phyloP scores from a whole-genome alignment of 2,329 filamentous ascomycete species.

The Simplicillium sp. region DNA sequence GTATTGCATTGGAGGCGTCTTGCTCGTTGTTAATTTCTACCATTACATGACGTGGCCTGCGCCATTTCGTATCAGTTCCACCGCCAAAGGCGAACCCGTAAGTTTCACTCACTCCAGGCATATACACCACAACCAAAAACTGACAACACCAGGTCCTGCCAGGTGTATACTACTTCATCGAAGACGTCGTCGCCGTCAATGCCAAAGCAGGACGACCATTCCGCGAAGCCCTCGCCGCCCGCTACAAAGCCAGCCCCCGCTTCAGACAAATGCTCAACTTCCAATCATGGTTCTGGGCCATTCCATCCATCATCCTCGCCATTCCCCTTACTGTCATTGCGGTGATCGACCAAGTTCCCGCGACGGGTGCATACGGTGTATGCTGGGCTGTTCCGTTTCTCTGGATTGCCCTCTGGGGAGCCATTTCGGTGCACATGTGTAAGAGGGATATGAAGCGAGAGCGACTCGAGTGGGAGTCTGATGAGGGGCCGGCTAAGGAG shows the following conservation, averaged over 20 bases:
- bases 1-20: conserved; percentile 32
- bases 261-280: conserved; percentile 30
- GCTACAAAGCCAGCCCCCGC: conserved; percentile 29
- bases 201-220: conserved; percentile 42
- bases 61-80: conserved; percentile 55
- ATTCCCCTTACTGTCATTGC: conserved; percentile 24
- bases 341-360: conserved; percentile 22
- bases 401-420: conserved; percentile 23
- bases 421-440: conserved; percentile 24
- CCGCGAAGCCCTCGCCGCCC: conserved; percentile 29
- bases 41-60: conserved; percentile 31
- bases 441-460: conserved; percentile 26
- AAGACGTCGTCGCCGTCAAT: conserved; percentile 60
- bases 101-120: not conserved
- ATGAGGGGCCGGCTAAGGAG: conserved; percentile 5
- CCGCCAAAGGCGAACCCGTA: conserved; percentile 41
- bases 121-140: not conserved
- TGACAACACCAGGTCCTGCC: conserved; percentile 37
- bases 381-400: conserved; percentile 30
- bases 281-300: conserved; percentile 30
- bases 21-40: conserved; percentile 26
- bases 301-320: conserved; percentile 26
- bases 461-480: conserved; percentile 25
- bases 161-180: conserved; percentile 54
- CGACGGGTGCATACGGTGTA: conserved; percentile 24